Conservation (phyloP, 2,329 filamentous ascomycete species). For the Colletotrichum brevisporum region DNA sequence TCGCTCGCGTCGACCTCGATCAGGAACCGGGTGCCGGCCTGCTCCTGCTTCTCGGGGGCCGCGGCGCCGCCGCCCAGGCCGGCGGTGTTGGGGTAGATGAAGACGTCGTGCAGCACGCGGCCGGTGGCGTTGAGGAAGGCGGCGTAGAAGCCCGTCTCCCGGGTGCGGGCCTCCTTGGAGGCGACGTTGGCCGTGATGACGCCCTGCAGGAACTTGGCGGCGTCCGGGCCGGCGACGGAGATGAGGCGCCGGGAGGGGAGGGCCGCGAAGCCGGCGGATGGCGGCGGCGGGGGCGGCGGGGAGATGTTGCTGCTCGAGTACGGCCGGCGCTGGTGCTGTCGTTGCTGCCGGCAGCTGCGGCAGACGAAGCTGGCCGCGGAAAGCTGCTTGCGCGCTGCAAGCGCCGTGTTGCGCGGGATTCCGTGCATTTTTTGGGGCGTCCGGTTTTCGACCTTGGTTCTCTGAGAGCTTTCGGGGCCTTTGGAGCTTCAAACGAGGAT, state of each 20-base stretch:
- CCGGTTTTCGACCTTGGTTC: too few species aligned
- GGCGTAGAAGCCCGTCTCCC: slow-evolving; percentile 76
- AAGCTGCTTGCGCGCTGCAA: slow-evolving; percentile 26
- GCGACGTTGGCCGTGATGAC: slow-evolving; percentile 81
- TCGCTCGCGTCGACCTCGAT: slow-evolving; percentile 86
- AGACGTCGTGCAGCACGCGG: slow-evolving; percentile 88
- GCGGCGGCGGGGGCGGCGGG: slow-evolving; percentile 58
- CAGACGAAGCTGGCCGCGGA: slow-evolving; percentile 43
- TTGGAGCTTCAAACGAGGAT: neutral
- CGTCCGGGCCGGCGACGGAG: slow-evolving; percentile 82
- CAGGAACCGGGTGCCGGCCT: slow-evolving; percentile 62
- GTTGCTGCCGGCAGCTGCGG: slow-evolving; percentile 50
- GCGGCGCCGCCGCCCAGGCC: slow-evolving; percentile 44
- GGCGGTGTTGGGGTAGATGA: slow-evolving; percentile 79
- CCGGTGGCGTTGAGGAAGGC: slow-evolving; percentile 90
- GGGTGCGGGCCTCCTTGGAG: slow-evolving; percentile 52
- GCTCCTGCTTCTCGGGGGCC: slow-evolving; percentile 32
- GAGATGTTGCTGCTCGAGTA: slow-evolving; percentile 50
- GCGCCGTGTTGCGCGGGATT: slow-evolving; percentile 24
- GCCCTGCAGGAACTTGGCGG: slow-evolving; percentile 88
- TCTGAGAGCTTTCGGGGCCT: slow-evolving; percentile 4
- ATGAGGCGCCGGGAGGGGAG: slow-evolving; percentile 85
- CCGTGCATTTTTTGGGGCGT: slow-evolving; percentile 16
- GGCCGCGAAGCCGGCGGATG: slow-evolving; percentile 62
- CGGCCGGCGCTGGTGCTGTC: slow-evolving; percentile 45